Evolutionary conservation across 2,329 filamentous ascomycete species (phyloP), one percentile per base, ranked within the genome.

Genomic region (Aspergillus hiratsukae): DNA sequence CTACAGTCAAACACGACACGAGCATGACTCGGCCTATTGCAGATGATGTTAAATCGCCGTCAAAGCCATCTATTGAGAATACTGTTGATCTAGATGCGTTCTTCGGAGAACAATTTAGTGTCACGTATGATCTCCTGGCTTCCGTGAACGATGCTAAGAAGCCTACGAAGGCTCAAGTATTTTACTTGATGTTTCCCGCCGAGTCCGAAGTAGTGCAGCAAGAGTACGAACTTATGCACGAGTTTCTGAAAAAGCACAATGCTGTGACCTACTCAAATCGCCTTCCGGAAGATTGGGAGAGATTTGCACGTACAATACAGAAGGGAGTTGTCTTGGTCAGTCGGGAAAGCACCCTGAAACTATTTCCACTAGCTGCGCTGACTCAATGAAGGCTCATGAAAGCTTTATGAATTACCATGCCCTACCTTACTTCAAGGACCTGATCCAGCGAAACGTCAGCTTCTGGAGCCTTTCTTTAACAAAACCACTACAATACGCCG

Each of bases 401-500:
- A 68, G 63, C 11, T 75, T 72, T 51, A 50, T 61, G 2, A 53
- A 62, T 11, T 73, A 70, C 48, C 59, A 72, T 27, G 56, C 56
- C 4, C 56, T 76, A 17, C 66, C 63, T 3, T 63, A 61, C 27
- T 60, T 72, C 4, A 54, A 61, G 3, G 56, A 61, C 4, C 53
- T 73, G 6, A 61, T 67, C 4, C 56, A 54, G 14, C 59, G 61
- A 8, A 46, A 54, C 5, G 59, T 72, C 48, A 72, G 65, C 52
- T 69, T 74, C 40, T 78, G 75, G 70, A 69, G 61, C 10, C 63
- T 74, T 40, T 70, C 71, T 17, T 54, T 75, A 28, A 31, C 45
- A 3, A 56, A 52, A 5, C 67, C 66, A 7, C 63, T 74, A 4
- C 53, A 69, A 48, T 55, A 62, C 25, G 51, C 64, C 37, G 61